A percentile compares a stretch with the other conserved stretches of the same genome.
These are phyloP conservation scores for Dentipellis fragilis DNA, from an alignment of 768 basidiomycete genomes.

Conservation along the genomic window DNA sequence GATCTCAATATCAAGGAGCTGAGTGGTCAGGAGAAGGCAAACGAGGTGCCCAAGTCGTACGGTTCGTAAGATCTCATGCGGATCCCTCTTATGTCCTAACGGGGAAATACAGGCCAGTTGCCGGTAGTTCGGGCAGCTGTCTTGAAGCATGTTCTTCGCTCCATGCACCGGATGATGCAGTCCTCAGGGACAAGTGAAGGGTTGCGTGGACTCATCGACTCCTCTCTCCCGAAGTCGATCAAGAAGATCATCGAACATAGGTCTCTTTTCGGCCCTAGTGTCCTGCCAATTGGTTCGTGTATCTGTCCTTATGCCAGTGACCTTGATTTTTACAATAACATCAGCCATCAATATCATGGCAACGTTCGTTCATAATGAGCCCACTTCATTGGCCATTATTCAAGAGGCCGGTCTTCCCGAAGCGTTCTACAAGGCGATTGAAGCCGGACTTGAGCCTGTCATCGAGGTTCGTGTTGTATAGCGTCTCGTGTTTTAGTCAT, in stretches of 20 bases:
- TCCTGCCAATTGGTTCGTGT: constrained; percentile 71
- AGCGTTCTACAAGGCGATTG: constrained; percentile 78
- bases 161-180: constrained; percentile 96
- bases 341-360: constrained; percentile 91
- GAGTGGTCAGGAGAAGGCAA: constrained; percentile 48
- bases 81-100: neutral
- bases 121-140: constrained; percentile 67
- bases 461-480: constrained; percentile 54
- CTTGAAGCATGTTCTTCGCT: constrained; percentile 85
- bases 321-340: constrained; percentile 2
- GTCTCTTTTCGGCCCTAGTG: constrained; percentile 74
- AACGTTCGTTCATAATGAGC: constrained; percentile 97
- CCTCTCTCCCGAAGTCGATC: constrained; percentile 71
- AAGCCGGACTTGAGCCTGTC: constrained; percentile 74
- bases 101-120: constrained; percentile 43
- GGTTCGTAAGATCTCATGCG: constrained; percentile 25
- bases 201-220: constrained; percentile 88
- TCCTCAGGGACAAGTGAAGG: constrained; percentile 91
- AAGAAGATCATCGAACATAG: constrained; percentile 84
- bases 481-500: neutral
- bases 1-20: constrained; percentile 19
- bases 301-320: neutral
- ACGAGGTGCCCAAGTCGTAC: constrained; percentile 36
- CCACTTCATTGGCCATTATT: constrained; percentile 84
- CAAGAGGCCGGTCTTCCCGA: constrained; percentile 90